A percentile compares a stretch with the other conserved stretches of the same genome.
Conservation (phyloP, 495 filamentous ascomycete species). For the Talaromyces proteolyticus region DNA sequence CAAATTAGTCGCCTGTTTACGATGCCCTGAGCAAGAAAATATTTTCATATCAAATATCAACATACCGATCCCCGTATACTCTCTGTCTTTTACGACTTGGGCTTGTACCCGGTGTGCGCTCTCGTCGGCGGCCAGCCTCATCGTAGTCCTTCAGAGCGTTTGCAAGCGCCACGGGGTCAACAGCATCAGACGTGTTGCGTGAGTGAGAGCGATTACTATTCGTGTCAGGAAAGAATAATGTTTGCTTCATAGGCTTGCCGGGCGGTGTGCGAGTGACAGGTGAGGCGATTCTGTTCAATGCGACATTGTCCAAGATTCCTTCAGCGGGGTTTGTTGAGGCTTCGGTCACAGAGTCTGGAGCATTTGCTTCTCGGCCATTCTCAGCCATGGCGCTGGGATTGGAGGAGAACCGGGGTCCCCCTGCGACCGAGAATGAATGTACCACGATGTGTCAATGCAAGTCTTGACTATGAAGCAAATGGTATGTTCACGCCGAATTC, state of each 20-base stretch:
- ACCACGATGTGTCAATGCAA: no score
- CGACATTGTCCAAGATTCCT: constrained; percentile 13
- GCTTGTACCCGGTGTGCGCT: constrained; percentile 67
- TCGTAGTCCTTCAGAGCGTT: constrained; percentile 61
- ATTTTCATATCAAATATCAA: constrained; percentile 8
- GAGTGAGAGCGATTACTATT: constrained; percentile 17
- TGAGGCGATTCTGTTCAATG: constrained; percentile 30
- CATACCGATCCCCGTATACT: constrained; percentile 76
- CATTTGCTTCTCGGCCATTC: constrained; percentile 12
- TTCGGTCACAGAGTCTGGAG: constrained; percentile 8
- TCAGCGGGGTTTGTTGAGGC: constrained; percentile 8
- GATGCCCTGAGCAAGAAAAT: not conserved
- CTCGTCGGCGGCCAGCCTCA: constrained; percentile 52
- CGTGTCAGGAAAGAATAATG: constrained; percentile 31
- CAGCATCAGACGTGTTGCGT: constrained; percentile 43
- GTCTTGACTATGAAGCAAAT: no score
- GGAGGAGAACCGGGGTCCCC: not conserved
- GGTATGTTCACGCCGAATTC: not conserved
- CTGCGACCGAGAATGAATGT: constrained; percentile 1
- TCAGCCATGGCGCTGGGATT: constrained; percentile 15
- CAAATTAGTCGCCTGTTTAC: constrained; percentile 7
- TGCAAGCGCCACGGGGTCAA: constrained; percentile 56
- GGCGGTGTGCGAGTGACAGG: constrained; percentile 41
- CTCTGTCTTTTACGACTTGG: constrained; percentile 83
- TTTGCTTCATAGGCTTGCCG: constrained; percentile 34